A percentile compares a stretch with the other conserved stretches of the same genome.
phyloP scores from a whole-genome alignment of 1,284 basidiomycete species.

The Cutaneotrichosporon mucoides region DNA sequence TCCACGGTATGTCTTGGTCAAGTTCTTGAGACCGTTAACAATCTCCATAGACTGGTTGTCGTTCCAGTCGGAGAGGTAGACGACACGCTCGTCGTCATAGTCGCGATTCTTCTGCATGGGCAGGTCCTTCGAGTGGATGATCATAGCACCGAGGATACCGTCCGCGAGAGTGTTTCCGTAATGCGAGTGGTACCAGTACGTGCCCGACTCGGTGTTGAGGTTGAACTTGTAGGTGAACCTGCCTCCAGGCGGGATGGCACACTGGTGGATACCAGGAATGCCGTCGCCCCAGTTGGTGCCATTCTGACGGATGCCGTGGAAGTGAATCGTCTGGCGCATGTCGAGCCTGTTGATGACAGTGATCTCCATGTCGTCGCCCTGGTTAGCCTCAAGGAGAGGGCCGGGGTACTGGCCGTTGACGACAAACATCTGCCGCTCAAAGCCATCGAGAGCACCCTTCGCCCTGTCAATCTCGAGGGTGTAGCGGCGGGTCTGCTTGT shows the following conservation, averaged over 20 bases:
- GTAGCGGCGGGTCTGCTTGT: constrained; percentile 2
- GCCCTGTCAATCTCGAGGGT: constrained; percentile 7
- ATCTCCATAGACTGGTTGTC: constrained; percentile 27
- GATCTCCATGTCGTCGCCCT: constrained; percentile 32
- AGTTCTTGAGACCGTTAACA: constrained; percentile 16
- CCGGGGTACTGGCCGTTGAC: constrained; percentile 23
- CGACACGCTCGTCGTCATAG: constrained; percentile 31
- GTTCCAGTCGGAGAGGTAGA: constrained; percentile 32
- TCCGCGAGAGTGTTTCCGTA: constrained; percentile 34
- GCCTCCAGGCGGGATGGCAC: constrained; percentile 55
- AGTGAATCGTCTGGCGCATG: constrained; percentile 29
- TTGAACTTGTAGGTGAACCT: constrained; percentile 53
- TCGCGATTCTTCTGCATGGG: constrained; percentile 19
- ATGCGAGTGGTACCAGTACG: constrained; percentile 41
- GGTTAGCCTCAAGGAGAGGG: constrained; percentile 35
- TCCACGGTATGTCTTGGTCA: constrained; percentile 7
- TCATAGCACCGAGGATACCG: constrained; percentile 30
- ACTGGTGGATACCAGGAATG: constrained; percentile 46
- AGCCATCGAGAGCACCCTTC: constrained; percentile 12
- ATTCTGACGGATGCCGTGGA: constrained; percentile 39
- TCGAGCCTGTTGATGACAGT: constrained; percentile 31
- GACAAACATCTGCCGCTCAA: constrained; percentile 11
- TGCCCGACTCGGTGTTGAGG: constrained; percentile 19
- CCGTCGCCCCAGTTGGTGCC: constrained; percentile 32
- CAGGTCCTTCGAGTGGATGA: constrained; percentile 30